Base-by-base conservation (phyloP, 805 yeast genomes). In the Ogataea pignaliae region DNA sequence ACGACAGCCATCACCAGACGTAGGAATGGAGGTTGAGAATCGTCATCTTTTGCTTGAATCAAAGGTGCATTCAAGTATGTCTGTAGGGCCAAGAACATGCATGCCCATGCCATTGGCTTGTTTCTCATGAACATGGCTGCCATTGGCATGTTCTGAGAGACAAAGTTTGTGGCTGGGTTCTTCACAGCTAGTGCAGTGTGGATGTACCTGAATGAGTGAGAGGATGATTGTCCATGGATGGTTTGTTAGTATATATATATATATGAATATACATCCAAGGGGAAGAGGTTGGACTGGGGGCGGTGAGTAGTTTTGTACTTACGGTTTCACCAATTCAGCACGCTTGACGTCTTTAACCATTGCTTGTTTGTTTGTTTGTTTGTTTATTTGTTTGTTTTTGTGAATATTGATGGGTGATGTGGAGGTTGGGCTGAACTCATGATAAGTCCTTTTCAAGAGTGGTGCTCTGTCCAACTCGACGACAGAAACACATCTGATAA, bases 111-210 rank as follows among this genome's bases (percentile, higher is more conserved):
- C 53, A 78, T 60, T 49, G 78, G 62, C 56, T 75, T 78, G 59
- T 77, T 76, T 54, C 72, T 66, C 72, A 78, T 64, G 57, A 78
- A 77, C 83, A 78, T 78, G 37, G 83, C 83, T 2, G 78, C 81
- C 80, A 78, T 74, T 35, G 83, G 83, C 47, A 78, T 62, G 37
- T 79, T 71, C 54, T 76, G 79, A 7, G 79, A 61, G 26, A 75
- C 66, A 65, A 73, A 67, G 34, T 66, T 63, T 3, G 78, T 60
- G 7, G 78, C 78, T 38, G 66, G 70, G 35, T 62, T 61, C 45
- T 78, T 66, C 32, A 73, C 68, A 49, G 69, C 66, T 12, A 71
- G 70, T 34, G 82, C 79, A 13, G 58, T 57, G 55, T 78, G 83
- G 35, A 59, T 60, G 64, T 78, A 77, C 39, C 63, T 58, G 36